These are phyloP conservation scores for Clarireedia monteithiana DNA, from an alignment of 2,329 filamentous ascomycete species.

Conservation along the genomic window DNA sequence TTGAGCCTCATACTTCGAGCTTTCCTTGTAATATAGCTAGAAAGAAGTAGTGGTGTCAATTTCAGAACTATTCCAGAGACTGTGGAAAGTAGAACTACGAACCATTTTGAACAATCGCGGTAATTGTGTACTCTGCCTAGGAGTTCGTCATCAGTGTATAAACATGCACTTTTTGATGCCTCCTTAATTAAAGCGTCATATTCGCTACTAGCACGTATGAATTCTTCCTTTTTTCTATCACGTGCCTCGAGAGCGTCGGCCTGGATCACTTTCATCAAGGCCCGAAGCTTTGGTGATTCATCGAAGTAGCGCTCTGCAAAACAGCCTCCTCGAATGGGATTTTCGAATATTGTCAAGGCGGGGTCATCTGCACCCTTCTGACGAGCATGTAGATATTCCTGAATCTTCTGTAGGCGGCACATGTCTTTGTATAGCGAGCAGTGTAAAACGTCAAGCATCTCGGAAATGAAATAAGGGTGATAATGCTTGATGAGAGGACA, in stretches of 20 bases:
- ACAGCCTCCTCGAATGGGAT: constrained; percentile 33
- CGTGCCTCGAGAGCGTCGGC: constrained; percentile 24
- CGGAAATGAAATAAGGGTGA: constrained; percentile 41
- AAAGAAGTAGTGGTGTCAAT: background rate
- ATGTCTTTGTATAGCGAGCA: constrained; percentile 41
- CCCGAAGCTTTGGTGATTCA: constrained; percentile 14
- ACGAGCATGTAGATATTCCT: constrained; percentile 40
- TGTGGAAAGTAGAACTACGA: background rate
- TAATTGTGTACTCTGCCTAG: constrained; percentile 27
- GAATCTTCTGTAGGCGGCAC: constrained; percentile 40
- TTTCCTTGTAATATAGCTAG: constrained; percentile 25
- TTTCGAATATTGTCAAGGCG: constrained; percentile 39
- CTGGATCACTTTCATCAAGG: constrained; percentile 27
- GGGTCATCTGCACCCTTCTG: constrained; percentile 12
- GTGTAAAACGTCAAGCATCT: constrained; percentile 47
- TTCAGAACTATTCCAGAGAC: background rate
- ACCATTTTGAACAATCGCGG: constrained; percentile 37
- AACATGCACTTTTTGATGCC: constrained; percentile 30
- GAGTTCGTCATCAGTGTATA: constrained; percentile 28
- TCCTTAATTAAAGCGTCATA: constrained; percentile 32
- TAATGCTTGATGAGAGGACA: constrained; percentile 44
- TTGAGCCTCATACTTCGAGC: constrained; percentile 36
- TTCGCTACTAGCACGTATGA: constrained; percentile 27
- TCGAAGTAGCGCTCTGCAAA: constrained; percentile 21
- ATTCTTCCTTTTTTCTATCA: constrained; percentile 34